These are phyloP conservation scores for Taphrina sp. DNA, from an alignment of 1,139 yeast genomes.

Conservation along the genomic window DNA sequence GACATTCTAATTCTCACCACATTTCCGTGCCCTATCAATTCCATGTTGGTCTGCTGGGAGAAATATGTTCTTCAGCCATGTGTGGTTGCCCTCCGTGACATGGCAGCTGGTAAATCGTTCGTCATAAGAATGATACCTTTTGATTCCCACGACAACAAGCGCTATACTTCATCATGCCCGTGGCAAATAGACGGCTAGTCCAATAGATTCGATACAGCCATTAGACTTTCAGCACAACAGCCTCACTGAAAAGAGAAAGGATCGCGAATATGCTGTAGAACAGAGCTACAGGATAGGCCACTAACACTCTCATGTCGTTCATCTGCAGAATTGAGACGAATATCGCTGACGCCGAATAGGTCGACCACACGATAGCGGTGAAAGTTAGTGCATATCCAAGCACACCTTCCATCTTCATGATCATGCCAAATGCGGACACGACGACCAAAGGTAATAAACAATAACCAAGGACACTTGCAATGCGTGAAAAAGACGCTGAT, in stretches of 20 bases:
- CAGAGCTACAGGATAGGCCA: constrained; percentile 90
- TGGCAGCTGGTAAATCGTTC: no score
- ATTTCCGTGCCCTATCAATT: no score
- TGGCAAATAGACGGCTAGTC: no score
- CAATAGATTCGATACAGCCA: no score
- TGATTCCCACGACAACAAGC: no score
- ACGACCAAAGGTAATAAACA: constrained; percentile 87
- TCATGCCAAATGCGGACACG: constrained; percentile 71
- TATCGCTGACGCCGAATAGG: constrained; percentile 90
- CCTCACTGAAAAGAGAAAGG: constrained; percentile 71
- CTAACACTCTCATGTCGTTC: constrained; percentile 79
- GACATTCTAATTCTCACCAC: no score
- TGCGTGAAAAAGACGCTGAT: constrained; percentile 62
- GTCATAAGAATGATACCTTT: no score
- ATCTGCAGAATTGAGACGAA: constrained; percentile 82
- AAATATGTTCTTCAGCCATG: no score
- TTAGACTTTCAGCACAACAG: constrained; percentile 15
- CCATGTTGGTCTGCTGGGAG: no score
- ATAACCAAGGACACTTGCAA: constrained; percentile 91
- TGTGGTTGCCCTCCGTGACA: no score
- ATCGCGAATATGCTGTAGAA: constrained; percentile 93
- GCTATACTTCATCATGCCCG: no score
- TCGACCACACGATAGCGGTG: constrained; percentile 85
- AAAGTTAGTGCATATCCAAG: constrained; percentile 71
- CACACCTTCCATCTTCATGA: constrained; percentile 56